phyloP scores from a whole-genome alignment of 495 filamentous ascomycete genomes.

The Xanthoparmelia taractica region DNA sequence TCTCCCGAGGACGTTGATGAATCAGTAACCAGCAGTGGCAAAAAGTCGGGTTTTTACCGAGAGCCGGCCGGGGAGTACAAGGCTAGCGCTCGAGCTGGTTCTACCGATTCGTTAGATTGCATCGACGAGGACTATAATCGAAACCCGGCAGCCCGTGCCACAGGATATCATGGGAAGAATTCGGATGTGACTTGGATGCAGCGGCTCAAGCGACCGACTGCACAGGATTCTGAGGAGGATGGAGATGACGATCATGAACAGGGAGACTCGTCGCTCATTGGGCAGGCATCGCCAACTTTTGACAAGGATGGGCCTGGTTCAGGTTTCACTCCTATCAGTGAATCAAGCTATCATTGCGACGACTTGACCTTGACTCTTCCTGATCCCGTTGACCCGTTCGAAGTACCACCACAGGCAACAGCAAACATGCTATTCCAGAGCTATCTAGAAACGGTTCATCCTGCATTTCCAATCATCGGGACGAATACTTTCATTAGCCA shows the following conservation, averaged over 20 bases:
- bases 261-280: slow-evolving; percentile 29
- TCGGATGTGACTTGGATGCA: slow-evolving; percentile 60
- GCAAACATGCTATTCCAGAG: slow-evolving; percentile 50
- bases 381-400: slow-evolving; percentile 44
- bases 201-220: slow-evolving; percentile 32
- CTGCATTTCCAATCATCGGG: slow-evolving; percentile 54
- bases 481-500: slow-evolving; percentile 40
- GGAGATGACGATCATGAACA: slow-evolving; percentile 18
- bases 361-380: slow-evolving; percentile 45
- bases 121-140: slow-evolving; percentile 56
- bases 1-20: slow-evolving; percentile 14
- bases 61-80: slow-evolving; percentile 28
- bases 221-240: slow-evolving; percentile 26
- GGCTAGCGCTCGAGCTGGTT: slow-evolving; percentile 50
- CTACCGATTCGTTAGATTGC: slow-evolving; percentile 51
- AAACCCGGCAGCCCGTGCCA: slow-evolving; percentile 42
- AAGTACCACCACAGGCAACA: slow-evolving; percentile 44
- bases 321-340: slow-evolving; percentile 28
- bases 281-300: slow-evolving; percentile 20
- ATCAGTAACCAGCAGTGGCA: not conserved
- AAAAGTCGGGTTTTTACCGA: slow-evolving; percentile 16
- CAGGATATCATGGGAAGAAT: slow-evolving; percentile 58
- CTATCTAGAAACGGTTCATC: slow-evolving; percentile 54
- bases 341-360: slow-evolving; percentile 53
- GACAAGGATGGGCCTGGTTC: not conserved